Percentiles rank a stretch among this genome's conserved stretches.
Evolutionary conservation across 176 grass and related monocot genomes (phyloP).

Genomic region (barley (Hordeum vulgare)): MorexV3_pseudomolecules_assembly NC_058520.1:568000918-568001417

Average conservation of each 20-base stretch:
- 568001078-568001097: constrained; percentile 77
- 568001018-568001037: constrained; percentile 52
- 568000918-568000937: constrained; percentile 11
- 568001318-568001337: constrained; percentile 68
- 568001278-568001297: constrained; percentile 66
- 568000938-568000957: neutral
- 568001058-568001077: constrained; percentile 49
- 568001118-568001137: neutral
- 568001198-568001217: constrained; percentile 96
- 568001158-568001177: constrained; percentile 11
- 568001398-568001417: neutral
- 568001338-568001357: constrained; percentile 58
- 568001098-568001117: constrained; percentile 44
- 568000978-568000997: constrained; percentile 35
- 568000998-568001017: constrained; percentile 61
- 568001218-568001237: constrained; percentile 88
- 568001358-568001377: constrained; percentile 75
- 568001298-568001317: constrained; percentile 54
- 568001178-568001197: constrained; percentile 68
- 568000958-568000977: constrained; percentile 43
- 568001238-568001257: constrained; percentile 63
- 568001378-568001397: constrained; percentile 5
- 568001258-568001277: constrained; percentile 37
- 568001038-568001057: constrained; percentile 95
- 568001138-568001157: neutral